These are phyloP conservation scores for Clonostachys solani DNA, from an alignment of 2,329 filamentous ascomycete genomes.

Conservation along the genomic window DNA sequence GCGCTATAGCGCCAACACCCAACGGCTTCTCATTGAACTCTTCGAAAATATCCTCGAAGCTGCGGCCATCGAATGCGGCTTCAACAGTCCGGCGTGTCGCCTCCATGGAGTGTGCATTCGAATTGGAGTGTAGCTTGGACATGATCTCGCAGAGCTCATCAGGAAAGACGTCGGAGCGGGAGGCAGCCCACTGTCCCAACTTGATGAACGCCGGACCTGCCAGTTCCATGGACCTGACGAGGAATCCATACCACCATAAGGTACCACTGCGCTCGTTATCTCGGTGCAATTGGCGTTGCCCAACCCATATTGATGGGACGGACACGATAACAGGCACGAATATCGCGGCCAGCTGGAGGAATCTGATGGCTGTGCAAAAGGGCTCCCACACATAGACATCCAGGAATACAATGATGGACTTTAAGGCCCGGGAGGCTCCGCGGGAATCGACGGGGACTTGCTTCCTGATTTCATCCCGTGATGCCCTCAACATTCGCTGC, in stretches of 20 bases:
- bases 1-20: conserved; percentile 92
- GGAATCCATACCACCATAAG: conserved; percentile 89
- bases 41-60: conserved; percentile 90
- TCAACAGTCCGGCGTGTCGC: conserved; percentile 76
- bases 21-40: conserved; percentile 89
- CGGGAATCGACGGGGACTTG: conserved; percentile 58
- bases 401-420: conserved; percentile 60
- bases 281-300: conserved; percentile 53
- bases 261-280: conserved; percentile 78
- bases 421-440: conserved; percentile 53
- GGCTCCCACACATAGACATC: conserved; percentile 80
- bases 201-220: conserved; percentile 98
- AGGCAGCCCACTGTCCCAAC: conserved; percentile 98
- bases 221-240: conserved; percentile 86
- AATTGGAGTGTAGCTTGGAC: conserved; percentile 92
- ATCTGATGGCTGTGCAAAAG: conserved; percentile 79
- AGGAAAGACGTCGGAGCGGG: conserved; percentile 93
- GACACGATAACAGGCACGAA: conserved; percentile 86
- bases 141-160: conserved; percentile 87
- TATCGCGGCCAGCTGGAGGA: conserved; percentile 79
- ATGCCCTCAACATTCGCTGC: conserved; percentile 80
- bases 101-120: conserved; percentile 82
- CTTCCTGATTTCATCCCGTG: conserved; percentile 71
- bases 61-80: conserved; percentile 73
- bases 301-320: conserved; percentile 79